Evolutionary conservation across 257 asterid species (phyloP).

Genomic region (Nicotiana obtusifolia): DNA sequence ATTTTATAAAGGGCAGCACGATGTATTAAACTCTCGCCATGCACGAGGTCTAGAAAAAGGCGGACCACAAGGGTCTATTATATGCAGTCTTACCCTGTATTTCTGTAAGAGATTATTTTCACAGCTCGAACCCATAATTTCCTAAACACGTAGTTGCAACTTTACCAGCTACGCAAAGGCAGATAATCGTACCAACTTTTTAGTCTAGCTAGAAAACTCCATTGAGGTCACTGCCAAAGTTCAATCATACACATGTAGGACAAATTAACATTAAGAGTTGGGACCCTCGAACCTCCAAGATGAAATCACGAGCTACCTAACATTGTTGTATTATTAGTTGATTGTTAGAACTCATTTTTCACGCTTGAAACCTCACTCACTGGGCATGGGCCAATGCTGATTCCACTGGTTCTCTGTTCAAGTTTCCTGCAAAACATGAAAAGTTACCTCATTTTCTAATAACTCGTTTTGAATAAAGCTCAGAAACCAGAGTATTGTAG

Average conservation of each 20-base stretch:
- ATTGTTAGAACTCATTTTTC: background rate
- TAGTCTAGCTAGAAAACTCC: background rate
- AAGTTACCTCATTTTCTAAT: background rate
- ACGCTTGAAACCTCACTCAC: background rate
- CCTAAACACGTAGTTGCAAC: rapidly evolving
- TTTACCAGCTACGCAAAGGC: too few species aligned
- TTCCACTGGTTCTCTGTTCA: background rate
- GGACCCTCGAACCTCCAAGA: background rate
- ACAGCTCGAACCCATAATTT: too few species aligned
- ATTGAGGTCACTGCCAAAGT: background rate
- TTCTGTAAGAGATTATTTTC: too few species aligned
- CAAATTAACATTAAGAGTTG: background rate
- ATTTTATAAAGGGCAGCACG: background rate
- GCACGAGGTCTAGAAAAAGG: too few species aligned
- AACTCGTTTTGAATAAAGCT: too few species aligned
- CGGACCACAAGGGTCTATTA: too few species aligned
- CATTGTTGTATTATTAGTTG: background rate
- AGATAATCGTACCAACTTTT: too few species aligned
- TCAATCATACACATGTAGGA: background rate
- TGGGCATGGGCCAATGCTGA: background rate
- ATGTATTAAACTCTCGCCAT: too few species aligned
- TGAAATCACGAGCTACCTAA: background rate
- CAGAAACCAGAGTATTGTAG: too few species aligned
- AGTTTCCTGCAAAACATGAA: background rate
- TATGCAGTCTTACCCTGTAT: too few species aligned